phyloP scores from a whole-genome alignment of 768 basidiomycete genomes.

The Mycena rosella region DNA sequence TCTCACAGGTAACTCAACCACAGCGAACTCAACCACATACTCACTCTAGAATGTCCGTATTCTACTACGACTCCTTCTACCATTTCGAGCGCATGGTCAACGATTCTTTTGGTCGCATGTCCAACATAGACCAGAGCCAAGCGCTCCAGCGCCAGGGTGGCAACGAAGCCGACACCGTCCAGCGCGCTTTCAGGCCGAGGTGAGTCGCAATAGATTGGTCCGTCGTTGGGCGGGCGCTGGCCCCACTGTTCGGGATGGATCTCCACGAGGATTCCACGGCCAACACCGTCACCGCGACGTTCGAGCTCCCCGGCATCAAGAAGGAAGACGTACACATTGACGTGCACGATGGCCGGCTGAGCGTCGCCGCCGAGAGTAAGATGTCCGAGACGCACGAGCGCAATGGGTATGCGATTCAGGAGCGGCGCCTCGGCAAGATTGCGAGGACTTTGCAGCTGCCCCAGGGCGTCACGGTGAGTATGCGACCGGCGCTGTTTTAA shows the following conservation, averaged over 20 bases:
- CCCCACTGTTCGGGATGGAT: slow-evolving; percentile 60
- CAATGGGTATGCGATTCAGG: slow-evolving; percentile 60
- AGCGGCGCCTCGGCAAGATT: slow-evolving; percentile 64
- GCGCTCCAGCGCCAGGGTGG: slow-evolving; percentile 27
- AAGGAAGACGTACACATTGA: slow-evolving; percentile 69
- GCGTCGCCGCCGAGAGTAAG: slow-evolving; percentile 64
- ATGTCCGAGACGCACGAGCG: slow-evolving; percentile 52
- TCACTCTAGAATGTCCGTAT: too few relatives aligned
- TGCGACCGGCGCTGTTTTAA: slow-evolving; percentile 26
- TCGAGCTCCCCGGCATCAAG: slow-evolving; percentile 71
- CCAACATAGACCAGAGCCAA: slow-evolving; percentile 19
- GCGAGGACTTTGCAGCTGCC: slow-evolving; percentile 65
- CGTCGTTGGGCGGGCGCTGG: background rate
- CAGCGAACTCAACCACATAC: too few relatives aligned
- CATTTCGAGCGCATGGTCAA: slow-evolving; percentile 62
- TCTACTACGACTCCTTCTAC: slow-evolving; percentile 59
- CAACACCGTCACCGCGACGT: slow-evolving; percentile 67
- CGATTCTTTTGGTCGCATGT: slow-evolving; percentile 43
- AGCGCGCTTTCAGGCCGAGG: slow-evolving; percentile 49
- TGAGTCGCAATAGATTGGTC: slow-evolving; percentile 7
- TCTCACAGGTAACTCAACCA: background rate
- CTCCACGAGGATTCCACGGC: slow-evolving; percentile 62
- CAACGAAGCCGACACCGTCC: slow-evolving; percentile 13
- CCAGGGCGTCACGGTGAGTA: slow-evolving; percentile 64
- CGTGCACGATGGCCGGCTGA: slow-evolving; percentile 63